Evolutionary conservation across 768 basidiomycete species (phyloP).

Genomic region (Trametes cubensis): DNA sequence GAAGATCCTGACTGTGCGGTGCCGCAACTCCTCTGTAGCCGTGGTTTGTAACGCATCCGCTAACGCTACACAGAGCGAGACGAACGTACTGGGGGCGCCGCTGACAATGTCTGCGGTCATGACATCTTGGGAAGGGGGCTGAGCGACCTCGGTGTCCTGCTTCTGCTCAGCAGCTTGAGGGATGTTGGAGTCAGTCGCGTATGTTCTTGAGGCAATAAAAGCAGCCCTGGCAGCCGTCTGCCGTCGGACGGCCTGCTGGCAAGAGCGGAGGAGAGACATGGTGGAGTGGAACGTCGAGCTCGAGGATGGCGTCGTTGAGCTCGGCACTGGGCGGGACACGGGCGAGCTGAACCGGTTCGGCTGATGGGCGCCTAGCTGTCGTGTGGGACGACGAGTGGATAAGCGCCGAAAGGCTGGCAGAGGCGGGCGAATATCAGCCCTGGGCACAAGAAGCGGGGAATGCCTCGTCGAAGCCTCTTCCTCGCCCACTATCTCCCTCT

Average conservation of each 20-base stretch:
- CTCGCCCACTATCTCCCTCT: constrained; percentile 12
- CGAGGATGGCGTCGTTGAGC: constrained; percentile 6
- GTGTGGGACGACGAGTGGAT: no score
- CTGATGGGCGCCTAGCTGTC: neutral
- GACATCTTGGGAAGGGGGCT: constrained; percentile 55
- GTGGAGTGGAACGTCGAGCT: constrained; percentile 16
- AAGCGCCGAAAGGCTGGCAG: neutral
- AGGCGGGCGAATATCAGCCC: neutral
- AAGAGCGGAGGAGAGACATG: constrained; percentile 61
- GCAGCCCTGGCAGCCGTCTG: constrained; percentile 28
- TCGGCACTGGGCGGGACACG: constrained; percentile 6
- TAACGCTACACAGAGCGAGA: neutral
- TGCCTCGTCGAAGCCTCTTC: constrained; percentile 7
- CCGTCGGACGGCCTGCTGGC: constrained; percentile 33
- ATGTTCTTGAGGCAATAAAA: constrained; percentile 21
- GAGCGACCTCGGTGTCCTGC: constrained; percentile 45
- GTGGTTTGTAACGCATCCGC: constrained; percentile 6
- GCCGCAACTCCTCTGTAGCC: constrained; percentile 72
- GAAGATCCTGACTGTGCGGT: constrained; percentile 89
- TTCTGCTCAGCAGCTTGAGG: constrained; percentile 29
- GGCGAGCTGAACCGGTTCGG: constrained; percentile 16
- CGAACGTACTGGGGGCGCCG: constrained; percentile 75
- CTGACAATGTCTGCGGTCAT: constrained; percentile 81
- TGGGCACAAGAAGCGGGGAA: constrained; percentile 6
- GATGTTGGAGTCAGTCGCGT: constrained; percentile 27